Evolutionary conservation across 1,284 basidiomycete species (phyloP).

Genomic region (Wallemia hederae): DNA sequence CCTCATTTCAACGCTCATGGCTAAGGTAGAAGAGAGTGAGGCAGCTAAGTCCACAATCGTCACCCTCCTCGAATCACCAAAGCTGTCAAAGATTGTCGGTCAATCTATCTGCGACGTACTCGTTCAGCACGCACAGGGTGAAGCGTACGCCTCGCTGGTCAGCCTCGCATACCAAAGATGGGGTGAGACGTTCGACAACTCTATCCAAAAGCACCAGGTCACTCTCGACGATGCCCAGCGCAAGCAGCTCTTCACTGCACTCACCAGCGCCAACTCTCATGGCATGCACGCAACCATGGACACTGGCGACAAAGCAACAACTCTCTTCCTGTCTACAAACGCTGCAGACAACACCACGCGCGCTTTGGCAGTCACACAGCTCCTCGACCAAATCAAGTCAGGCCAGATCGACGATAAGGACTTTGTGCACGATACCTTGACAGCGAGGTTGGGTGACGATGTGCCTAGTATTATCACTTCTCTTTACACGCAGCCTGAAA

Average conservation of each 20-base stretch:
- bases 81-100: neutral
- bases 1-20: conserved; percentile 1
- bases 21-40: conserved; percentile 2
- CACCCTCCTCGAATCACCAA: conserved; percentile 2
- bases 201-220: neutral
- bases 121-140: neutral
- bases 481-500: neutral
- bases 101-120: neutral
- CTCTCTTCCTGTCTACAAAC: neutral
- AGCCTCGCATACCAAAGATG: neutral
- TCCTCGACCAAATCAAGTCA: neutral
- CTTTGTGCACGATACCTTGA: neutral
- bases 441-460: neutral
- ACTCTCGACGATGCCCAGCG: neutral
- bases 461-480: neutral
- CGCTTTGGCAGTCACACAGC: neutral
- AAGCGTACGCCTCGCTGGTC: neutral
- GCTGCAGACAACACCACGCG: neutral
- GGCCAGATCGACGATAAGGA: neutral
- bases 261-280: neutral
- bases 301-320: neutral
- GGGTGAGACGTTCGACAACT: neutral
- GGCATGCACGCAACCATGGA: neutral
- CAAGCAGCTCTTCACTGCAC: neutral
- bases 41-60: conserved; percentile 4